phyloP scores from a whole-genome alignment of 1,284 basidiomycete species.

The Sanghuangporus weigelae region DNA sequence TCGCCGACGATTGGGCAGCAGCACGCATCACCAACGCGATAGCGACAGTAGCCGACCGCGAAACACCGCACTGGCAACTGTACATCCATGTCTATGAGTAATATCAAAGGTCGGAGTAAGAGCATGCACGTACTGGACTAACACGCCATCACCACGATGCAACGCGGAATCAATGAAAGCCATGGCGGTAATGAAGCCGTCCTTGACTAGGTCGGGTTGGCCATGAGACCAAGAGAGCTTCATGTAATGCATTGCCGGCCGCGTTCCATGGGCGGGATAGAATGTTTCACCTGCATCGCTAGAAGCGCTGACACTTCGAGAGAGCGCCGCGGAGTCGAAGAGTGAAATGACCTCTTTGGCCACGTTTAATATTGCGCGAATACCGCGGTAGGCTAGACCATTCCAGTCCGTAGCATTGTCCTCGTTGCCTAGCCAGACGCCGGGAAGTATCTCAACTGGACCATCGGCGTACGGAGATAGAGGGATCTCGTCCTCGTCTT shows the following conservation, averaged over 20 bases:
- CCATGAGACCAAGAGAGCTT: conserved; percentile 96
- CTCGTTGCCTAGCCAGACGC: conserved; percentile 90
- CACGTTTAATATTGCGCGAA: conserved; percentile 87
- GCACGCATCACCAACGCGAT: conserved; percentile 96
- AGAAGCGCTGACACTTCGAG: conserved; percentile 57
- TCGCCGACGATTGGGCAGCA: conserved; percentile 66
- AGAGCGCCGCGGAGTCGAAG: conserved; percentile 52
- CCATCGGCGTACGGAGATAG: conserved; percentile 77
- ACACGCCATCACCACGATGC: conserved; percentile 67
- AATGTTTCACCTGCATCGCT: neutral
- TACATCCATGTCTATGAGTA: conserved; percentile 1
- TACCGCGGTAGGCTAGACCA: conserved; percentile 64
- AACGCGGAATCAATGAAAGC: conserved; percentile 76
- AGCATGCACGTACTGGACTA: conserved; percentile 73
- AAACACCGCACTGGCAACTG: conserved; percentile 96
- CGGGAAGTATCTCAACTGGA: conserved; percentile 85
- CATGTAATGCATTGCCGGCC: conserved; percentile 83
- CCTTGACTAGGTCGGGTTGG: conserved; percentile 77
- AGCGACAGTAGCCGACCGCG: conserved; percentile 86
- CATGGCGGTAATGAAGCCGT: conserved; percentile 77
- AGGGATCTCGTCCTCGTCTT: conserved; percentile 59
- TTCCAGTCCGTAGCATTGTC: conserved; percentile 84
- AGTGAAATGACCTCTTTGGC: conserved; percentile 89
- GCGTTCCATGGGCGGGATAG: conserved; percentile 55
- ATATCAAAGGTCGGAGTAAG: conserved; percentile 13